Base-by-base conservation (phyloP, 805 yeast species). In the Komagataella mondaviorum region DNA sequence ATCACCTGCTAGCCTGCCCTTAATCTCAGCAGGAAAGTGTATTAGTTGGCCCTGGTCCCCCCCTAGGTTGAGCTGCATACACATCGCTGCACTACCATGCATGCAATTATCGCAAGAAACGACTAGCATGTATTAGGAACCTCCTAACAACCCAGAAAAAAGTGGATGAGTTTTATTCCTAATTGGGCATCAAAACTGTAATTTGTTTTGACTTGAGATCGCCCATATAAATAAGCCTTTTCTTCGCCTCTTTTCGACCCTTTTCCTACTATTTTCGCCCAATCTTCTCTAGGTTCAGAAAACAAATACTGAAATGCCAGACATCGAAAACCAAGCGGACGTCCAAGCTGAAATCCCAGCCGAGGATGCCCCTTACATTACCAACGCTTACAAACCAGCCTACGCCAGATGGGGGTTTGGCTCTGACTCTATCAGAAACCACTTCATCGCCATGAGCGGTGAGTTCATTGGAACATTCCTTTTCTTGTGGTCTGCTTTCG, bases 381-480 rank as follows among this genome's bases (percentile, higher is more conserved):
- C 71, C 51, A 69, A 75, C 45, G 72, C 71, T 49, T 62, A 61
- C 52, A 63, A 57, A 52, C 55, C 61, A 45, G 58, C 65, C 54
- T 63, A 64, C 51, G 56, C 63, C n/a, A 62, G 55, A 46, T 61
- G 55, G 39, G 72, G 75, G 45, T 68, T 75, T 45, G 63, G 68
- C 12, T 58, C 63, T 44, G 78, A 73, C 57, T 59, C 72, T 14
- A 20, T 71, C 44, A 74, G 80, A 63, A 82, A 83, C 69, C 87
- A 83, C 59, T 57, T 76, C 48, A 71, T 84, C 59, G 90, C 88
- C n/a, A 72, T 75, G 43, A 67, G 77, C 53, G 93, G 89, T 65
- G 96, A 88, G 69, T 85, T 88, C 66, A 76, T 80, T 60, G 96
- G 96, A 60, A 88, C 96, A 44, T 88, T 85, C 63, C 73, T 85